phyloP scores from a whole-genome alignment of 345 rosid genomes.

The Gossypium sturtianum region DNA sequence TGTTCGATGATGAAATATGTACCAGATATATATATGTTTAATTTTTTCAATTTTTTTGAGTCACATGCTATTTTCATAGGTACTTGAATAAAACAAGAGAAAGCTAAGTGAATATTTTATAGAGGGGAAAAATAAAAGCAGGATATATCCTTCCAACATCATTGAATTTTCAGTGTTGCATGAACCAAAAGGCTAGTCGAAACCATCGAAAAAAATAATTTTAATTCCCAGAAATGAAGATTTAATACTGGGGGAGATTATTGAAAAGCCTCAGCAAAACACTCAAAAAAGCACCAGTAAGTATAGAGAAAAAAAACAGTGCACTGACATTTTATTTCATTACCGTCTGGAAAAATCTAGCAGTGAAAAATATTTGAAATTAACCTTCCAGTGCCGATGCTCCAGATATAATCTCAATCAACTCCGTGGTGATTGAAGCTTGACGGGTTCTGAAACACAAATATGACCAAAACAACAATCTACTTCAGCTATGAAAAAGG shows the following conservation, averaged over 20 bases:
- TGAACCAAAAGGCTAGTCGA: not conserved
- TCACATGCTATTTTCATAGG: too few relatives aligned
- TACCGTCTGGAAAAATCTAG: slow-evolving; percentile 4
- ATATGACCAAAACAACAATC: not conserved
- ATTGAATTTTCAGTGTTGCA: not conserved
- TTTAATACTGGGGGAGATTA: slow-evolving; percentile 21
- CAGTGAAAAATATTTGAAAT: slow-evolving; percentile 5
- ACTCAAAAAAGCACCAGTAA: slow-evolving; percentile 12
- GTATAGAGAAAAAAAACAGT: slow-evolving; percentile 19
- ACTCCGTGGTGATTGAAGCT: slow-evolving; percentile 94
- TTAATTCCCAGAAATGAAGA: slow-evolving; percentile 7
- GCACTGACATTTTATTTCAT: slow-evolving; percentile 32
- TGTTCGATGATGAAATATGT: too few relatives aligned
- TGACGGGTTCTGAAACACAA: slow-evolving; percentile 78
- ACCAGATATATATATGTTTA: too few relatives aligned
- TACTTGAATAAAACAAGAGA: too few relatives aligned
- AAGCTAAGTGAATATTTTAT: not conserved
- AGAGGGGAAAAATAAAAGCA: not conserved
- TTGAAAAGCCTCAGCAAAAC: slow-evolving; percentile 30
- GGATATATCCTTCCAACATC: not conserved
- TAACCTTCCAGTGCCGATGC: slow-evolving; percentile 80
- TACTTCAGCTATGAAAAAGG: not conserved
- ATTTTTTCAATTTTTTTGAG: too few relatives aligned
- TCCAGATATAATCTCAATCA: slow-evolving; percentile 97
- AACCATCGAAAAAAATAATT: not conserved